Evolutionary conservation across 306 rosid species (phyloP).

Genomic region (Cajanus cajan): DNA sequence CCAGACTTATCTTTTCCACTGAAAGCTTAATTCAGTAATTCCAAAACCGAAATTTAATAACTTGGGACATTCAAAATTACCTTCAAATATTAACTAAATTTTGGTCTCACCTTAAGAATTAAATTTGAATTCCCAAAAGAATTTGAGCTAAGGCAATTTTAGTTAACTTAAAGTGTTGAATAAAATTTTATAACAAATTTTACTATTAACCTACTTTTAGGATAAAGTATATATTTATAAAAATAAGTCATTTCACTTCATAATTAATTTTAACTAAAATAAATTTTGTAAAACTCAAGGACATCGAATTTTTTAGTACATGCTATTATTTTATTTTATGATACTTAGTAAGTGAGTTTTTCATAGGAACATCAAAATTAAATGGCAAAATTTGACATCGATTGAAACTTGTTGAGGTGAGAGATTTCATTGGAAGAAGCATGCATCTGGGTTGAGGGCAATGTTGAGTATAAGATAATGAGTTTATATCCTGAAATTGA

Average conservation of each 20-base stretch:
- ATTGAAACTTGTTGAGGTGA: background rate
- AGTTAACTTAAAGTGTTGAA: no score
- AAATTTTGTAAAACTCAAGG: no score
- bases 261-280: no score
- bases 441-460: background rate
- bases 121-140: no score
- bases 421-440: background rate
- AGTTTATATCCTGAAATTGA: slow-evolving; percentile 31
- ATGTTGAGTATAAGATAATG: background rate
- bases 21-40: slow-evolving; percentile 14
- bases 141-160: no score
- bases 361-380: background rate
- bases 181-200: no score
- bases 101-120: no score
- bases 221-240: no score
- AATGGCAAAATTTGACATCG: background rate
- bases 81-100: background rate
- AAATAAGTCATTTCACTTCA: no score
- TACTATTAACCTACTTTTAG: no score
- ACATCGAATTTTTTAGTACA: background rate
- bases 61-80: background rate
- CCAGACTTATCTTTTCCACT: background rate
- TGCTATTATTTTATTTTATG: background rate
- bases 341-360: background rate
- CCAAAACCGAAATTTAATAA: background rate